Evolutionary conservation across 768 basidiomycete species (phyloP), one percentile per base, ranked within the genome.

Genomic region (Daedalea quercina): DNA sequence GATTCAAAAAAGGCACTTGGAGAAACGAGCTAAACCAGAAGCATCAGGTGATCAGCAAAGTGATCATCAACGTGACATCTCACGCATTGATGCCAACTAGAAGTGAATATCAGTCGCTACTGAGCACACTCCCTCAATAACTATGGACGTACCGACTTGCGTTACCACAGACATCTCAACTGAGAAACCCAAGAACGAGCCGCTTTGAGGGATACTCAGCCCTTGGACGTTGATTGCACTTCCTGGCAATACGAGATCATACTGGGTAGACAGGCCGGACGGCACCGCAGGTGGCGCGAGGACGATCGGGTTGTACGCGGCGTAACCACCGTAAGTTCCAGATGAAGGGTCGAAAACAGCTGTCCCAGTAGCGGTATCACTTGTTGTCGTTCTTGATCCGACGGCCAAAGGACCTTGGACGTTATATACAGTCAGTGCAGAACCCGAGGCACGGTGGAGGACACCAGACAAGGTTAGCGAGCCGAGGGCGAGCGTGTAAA

Each of bases 121-220:
- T 6, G 4, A 22, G 9, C 22, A 44, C 19, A 13, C 22, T 17
- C 1, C 15, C 17, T 17, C 25, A 33, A 4, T 6, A 9, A 33
- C 9, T 49, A 43, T 34, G 37, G 22, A n/a, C 44, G 23, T 41
- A 86, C 85, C 65, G 57, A 86, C 73, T 70, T 81, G 79, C 52
- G 77, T 79, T 7, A 81, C 75, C 8, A 89, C 81, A 37, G 85
- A 87, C 73, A 87, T 76, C 66, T 90, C 87, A 35, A 90, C 76
- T 2, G 83, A 86, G 63, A 90, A 88, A 3, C 85, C 87, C 51
- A 82, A 75, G 60, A 88, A 88, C 17, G 79, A 74, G 19, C 81
- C 83, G n/a, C 65, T 62, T 51, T 73, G 70, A 2, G 65, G 63
- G 46, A 76, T 75, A 1, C 74, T 74, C 34, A 81, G 57, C 4